Percentiles rank a stretch among this genome's conserved stretches.
phyloP scores from a whole-genome alignment of 768 basidiomycete genomes.

The Termitomyces sp. region DNA sequence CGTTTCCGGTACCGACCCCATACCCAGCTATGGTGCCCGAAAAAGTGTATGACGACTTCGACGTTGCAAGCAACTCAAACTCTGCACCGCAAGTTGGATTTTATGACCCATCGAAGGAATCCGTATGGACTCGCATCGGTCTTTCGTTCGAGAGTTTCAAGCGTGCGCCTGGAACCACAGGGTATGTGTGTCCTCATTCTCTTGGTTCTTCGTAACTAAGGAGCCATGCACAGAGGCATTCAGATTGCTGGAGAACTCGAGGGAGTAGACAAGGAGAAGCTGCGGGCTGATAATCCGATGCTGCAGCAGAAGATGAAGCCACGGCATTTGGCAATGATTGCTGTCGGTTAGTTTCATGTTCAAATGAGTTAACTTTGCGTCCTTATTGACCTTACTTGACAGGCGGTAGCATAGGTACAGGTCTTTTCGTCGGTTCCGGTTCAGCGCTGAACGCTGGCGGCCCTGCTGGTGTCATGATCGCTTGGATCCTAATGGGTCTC shows the following conservation, averaged over 20 bases:
- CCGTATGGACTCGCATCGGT: constrained; percentile 38
- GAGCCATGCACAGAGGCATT: constrained; percentile 26
- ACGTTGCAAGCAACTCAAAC: constrained; percentile 25
- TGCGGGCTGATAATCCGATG: constrained; percentile 37
- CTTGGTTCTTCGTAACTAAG: background rate
- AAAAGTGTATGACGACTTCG: constrained; percentile 28
- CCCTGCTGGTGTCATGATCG: constrained; percentile 38
- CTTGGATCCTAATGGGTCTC: constrained; percentile 39
- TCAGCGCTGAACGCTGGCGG: constrained; percentile 33
- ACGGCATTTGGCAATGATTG: constrained; percentile 43
- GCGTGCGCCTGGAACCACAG: constrained; percentile 41
- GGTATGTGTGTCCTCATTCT: constrained; percentile 22
- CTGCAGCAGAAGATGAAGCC: constrained; percentile 46
- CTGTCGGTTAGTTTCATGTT: constrained; percentile 31
- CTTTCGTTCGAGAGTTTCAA: constrained; percentile 40
- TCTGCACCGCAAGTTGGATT: constrained; percentile 27
- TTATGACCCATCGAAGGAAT: constrained; percentile 45
- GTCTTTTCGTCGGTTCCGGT: constrained; percentile 44
- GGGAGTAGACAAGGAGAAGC: constrained; percentile 30
- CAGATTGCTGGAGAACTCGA: constrained; percentile 25
- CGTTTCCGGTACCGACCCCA: background rate
- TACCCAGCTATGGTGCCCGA: constrained; percentile 22
- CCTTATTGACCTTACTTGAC: background rate
- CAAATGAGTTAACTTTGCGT: background rate
- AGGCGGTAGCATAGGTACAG: constrained; percentile 47